Evolutionary conservation across 805 yeast species (phyloP).

Genomic region (Grigorovia yakushimaensis): DNA sequence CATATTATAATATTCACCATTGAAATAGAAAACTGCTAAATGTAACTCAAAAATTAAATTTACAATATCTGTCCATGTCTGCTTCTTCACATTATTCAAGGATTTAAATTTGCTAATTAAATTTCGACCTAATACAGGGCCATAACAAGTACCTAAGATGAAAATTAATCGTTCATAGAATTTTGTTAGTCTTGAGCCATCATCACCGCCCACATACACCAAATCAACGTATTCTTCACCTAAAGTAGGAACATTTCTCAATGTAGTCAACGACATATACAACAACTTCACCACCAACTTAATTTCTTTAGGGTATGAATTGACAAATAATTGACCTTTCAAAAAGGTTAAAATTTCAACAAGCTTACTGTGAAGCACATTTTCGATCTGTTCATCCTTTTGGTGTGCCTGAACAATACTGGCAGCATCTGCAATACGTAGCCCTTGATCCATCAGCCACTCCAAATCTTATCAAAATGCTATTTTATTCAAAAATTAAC

Average conservation of each 20-base stretch:
- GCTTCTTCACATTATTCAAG: neutral
- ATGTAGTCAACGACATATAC: conserved; percentile 68
- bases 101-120: conserved; percentile 10
- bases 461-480: too few relatives aligned
- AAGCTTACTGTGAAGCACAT: conserved; percentile 43
- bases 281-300: conserved; percentile 46
- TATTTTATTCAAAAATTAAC: too few relatives aligned
- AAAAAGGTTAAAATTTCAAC: conserved; percentile 45
- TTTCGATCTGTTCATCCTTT: conserved; percentile 70
- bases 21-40: conserved; percentile 71
- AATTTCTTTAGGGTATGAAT: conserved; percentile 53
- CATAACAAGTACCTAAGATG: conserved; percentile 46
- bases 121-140: conserved; percentile 46
- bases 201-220: conserved; percentile 41
- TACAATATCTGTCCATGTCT: conserved; percentile 35
- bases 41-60: conserved; percentile 57
- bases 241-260: conserved; percentile 65
- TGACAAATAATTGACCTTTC: conserved; percentile 54
- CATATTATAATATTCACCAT: conserved; percentile 71
- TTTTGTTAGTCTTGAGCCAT: conserved; percentile 43
- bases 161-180: conserved; percentile 43
- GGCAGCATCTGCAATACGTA: conserved; percentile 76
- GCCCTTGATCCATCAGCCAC: neutral
- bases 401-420: conserved; percentile 88
- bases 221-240: conserved; percentile 94